Percentiles rank a stretch among this genome's conserved stretches.
phyloP scores from a whole-genome alignment of 2,329 filamentous ascomycete genomes.

The Aureobasidium sp. region DNA sequence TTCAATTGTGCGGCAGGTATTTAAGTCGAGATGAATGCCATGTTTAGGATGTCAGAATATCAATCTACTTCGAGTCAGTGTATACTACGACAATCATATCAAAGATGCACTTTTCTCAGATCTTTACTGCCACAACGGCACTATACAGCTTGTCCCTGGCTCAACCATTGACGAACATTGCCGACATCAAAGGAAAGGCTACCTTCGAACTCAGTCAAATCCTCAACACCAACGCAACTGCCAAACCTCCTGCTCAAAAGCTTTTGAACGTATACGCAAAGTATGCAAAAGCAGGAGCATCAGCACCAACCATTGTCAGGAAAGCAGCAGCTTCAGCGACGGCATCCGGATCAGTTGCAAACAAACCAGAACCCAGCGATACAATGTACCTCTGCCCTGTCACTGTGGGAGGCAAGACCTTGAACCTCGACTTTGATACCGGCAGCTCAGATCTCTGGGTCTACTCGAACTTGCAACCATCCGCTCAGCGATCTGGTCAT shows the following conservation, averaged over 20 bases:
- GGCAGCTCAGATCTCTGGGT: conserved; percentile 62
- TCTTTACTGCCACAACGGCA: not conserved
- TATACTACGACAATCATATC: not conserved
- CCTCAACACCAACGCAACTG: not conserved
- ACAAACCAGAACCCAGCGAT: not conserved
- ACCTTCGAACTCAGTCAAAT: not conserved
- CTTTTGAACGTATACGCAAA: not conserved
- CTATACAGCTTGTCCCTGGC: not conserved
- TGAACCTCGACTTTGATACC: conserved; percentile 65
- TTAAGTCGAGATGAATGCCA: not conserved
- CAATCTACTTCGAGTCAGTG: not conserved
- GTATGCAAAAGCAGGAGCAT: conserved; percentile 2
- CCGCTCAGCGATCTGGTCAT: conserved; percentile 45
- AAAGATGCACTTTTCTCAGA: not conserved
- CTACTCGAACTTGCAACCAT: conserved; percentile 51
- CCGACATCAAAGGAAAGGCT: not conserved
- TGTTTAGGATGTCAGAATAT: not conserved
- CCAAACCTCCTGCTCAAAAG: not conserved
- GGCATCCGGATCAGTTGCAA: not conserved
- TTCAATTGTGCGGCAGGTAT: no score
- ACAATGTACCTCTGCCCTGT: conserved; percentile 43
- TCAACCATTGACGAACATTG: not conserved
- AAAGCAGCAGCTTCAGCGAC: not conserved
- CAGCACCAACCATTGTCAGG: not conserved
- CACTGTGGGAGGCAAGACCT: conserved; percentile 51